phyloP scores from a whole-genome alignment of 331 rosid genomes.

The Acacia pycnantha region DNA sequence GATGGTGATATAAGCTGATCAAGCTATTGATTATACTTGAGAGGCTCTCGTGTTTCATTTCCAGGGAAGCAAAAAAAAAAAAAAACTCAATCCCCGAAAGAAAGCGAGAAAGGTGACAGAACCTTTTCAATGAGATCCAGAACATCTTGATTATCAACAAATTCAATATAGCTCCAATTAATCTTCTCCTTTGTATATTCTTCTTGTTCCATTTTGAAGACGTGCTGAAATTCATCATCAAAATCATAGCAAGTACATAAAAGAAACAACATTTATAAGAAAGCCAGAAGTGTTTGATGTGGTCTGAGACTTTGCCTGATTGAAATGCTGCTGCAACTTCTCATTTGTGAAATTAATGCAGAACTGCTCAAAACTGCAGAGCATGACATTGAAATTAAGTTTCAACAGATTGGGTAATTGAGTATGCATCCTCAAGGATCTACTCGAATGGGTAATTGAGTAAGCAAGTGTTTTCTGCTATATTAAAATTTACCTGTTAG shows the following conservation, averaged over 20 bases:
- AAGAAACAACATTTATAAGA: conserved; percentile 21
- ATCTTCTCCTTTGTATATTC: conserved; percentile 97
- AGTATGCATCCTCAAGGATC: conserved; percentile 18
- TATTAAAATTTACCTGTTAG: conserved; percentile 74
- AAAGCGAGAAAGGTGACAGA: conserved; percentile 27
- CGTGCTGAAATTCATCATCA: conserved; percentile 73
- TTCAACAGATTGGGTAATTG: conserved; percentile 35
- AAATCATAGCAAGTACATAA: conserved; percentile 22
- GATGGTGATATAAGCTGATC: conserved; percentile 15
- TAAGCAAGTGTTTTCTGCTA: conserved; percentile 18
- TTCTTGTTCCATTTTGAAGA: conserved; percentile 99
- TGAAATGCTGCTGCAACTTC: conserved; percentile 98
- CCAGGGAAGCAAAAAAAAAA: background rate
- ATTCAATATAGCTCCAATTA: conserved; percentile 98
- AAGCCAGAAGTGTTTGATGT: conserved; percentile 26
- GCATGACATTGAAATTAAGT: conserved; percentile 57
- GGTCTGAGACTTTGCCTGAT: conserved; percentile 69
- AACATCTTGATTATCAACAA: conserved; percentile 97
- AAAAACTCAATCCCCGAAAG: conserved; percentile 14
- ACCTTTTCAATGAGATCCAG: conserved; percentile 99
- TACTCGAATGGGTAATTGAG: background rate
- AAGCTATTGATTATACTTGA: conserved; percentile 4
- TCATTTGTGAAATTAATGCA: conserved; percentile 99
- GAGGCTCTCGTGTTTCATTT: conserved; percentile 14
- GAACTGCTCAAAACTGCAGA: conserved; percentile 98